Evolutionary conservation across 768 basidiomycete genomes (phyloP).

Genomic region (Clitopilus passeckerianus): DNA sequence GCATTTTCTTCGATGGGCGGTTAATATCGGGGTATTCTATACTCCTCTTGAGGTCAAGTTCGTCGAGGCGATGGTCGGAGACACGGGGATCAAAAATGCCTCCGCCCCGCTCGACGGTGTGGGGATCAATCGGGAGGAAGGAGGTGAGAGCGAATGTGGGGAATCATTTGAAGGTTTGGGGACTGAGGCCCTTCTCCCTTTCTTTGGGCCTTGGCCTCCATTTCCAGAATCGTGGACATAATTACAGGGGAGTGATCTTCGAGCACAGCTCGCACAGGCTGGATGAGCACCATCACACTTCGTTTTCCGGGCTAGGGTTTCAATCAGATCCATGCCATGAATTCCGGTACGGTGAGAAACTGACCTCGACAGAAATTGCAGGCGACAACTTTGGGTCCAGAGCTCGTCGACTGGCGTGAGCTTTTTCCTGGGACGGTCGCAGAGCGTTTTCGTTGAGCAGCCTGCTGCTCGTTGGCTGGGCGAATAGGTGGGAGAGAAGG

Average conservation of each 20-base stretch:
- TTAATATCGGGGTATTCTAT: constrained; percentile 46
- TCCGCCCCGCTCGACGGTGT: constrained; percentile 40
- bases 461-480: constrained; percentile 63
- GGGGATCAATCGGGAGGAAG: constrained; percentile 50
- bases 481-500: constrained; percentile 60
- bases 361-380: constrained; percentile 86
- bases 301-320: constrained; percentile 70
- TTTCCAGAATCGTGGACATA: constrained; percentile 64
- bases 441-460: constrained; percentile 64
- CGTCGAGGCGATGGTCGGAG: constrained; percentile 39
- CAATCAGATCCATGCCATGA: neutral
- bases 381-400: constrained; percentile 82
- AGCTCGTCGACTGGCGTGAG: constrained; percentile 53
- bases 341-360: constrained; percentile 1
- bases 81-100: constrained; percentile 31
- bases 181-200: constrained; percentile 50
- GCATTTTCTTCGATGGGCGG: constrained; percentile 68
- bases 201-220: constrained; percentile 35
- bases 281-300: constrained; percentile 88
- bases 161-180: constrained; percentile 40
- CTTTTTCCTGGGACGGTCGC: constrained; percentile 64
- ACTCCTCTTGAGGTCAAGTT: constrained; percentile 56
- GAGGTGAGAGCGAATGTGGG: constrained; percentile 46
- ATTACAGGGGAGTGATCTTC: constrained; percentile 70
- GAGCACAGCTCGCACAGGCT: constrained; percentile 77